These are phyloP conservation scores for Exophiala dermatitidis DNA, from an alignment of 2,329 filamentous ascomycete species.

Conservation along the genomic window DNA sequence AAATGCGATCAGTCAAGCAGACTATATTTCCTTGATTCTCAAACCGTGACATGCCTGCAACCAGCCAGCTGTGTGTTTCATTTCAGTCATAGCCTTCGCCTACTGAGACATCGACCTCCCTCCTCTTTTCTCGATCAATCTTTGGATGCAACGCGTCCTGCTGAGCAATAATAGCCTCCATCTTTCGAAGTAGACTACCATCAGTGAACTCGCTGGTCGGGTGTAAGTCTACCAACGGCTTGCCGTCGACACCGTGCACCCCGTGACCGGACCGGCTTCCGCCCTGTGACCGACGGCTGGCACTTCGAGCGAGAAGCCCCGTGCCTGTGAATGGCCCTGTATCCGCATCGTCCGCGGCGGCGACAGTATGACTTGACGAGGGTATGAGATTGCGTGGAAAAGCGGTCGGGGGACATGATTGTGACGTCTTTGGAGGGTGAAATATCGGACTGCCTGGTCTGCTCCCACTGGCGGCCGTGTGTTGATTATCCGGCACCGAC, in stretches of 20 bases:
- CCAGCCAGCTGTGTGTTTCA: not conserved
- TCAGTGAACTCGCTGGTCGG: constrained; percentile 39
- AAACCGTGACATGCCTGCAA: not conserved
- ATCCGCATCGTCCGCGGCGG: constrained; percentile 3
- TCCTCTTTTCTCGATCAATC: constrained; percentile 20
- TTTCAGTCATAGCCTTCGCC: constrained; percentile 10
- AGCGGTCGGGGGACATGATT: constrained; percentile 6
- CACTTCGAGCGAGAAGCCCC: constrained; percentile 23
- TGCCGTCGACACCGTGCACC: constrained; percentile 16
- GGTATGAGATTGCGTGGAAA: constrained; percentile 11
- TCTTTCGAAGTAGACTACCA: constrained; percentile 39
- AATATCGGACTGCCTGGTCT: not conserved
- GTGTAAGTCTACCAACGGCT: constrained; percentile 40
- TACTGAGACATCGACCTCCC: constrained; percentile 16
- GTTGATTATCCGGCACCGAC: constrained; percentile 9
- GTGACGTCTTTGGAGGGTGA: not conserved
- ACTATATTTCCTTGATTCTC: not conserved
- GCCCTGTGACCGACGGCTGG: constrained; percentile 17
- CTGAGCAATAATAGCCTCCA: constrained; percentile 26
- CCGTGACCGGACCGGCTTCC: constrained; percentile 12
- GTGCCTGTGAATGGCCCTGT: constrained; percentile 20
- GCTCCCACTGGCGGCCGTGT: constrained; percentile 1
- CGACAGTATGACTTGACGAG: constrained; percentile 1
- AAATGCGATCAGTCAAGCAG: too few relatives aligned
- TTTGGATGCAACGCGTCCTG: constrained; percentile 11